A percentile compares a stretch with the other conserved stretches of the same genome.
These are phyloP conservation scores for Coniochaeta pulveracea DNA, from an alignment of 2,329 filamentous ascomycete species.

Conservation along the genomic window DNA sequence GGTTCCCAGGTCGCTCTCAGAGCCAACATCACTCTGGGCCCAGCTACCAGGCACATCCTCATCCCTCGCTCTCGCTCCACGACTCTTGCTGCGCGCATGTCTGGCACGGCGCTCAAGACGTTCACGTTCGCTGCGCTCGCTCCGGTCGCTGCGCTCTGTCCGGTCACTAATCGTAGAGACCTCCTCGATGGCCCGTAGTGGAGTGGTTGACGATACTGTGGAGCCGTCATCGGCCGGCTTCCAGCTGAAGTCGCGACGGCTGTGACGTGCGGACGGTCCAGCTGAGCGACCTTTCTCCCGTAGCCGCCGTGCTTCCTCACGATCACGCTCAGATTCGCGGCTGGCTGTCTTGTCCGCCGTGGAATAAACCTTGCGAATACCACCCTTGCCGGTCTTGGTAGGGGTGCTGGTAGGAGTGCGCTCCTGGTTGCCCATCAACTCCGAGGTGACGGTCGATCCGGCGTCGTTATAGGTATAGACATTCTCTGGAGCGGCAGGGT, in stretches of 20 bases:
- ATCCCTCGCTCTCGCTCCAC: constrained; percentile 10
- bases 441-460: constrained; percentile 39
- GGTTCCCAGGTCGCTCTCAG: constrained; percentile 38
- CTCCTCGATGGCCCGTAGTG: constrained; percentile 19
- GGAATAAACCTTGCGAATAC: constrained; percentile 53
- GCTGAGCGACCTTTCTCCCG: constrained; percentile 38
- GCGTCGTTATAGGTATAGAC: too few species aligned
- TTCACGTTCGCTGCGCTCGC: not conserved
- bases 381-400: constrained; percentile 26
- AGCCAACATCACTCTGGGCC: constrained; percentile 26
- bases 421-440: constrained; percentile 49
- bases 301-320: constrained; percentile 43
- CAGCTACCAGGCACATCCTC: constrained; percentile 22
- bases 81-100: constrained; percentile 5
- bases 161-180: constrained; percentile 15
- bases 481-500: too few species aligned
- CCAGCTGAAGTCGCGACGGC: constrained; percentile 41
- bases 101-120: constrained; percentile 4
- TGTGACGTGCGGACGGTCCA: constrained; percentile 6
- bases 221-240: constrained; percentile 28
- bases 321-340: constrained; percentile 42
- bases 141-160: constrained; percentile 14
- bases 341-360: constrained; percentile 40
- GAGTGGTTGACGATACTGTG: too few species aligned
- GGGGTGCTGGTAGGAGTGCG: constrained; percentile 44